These are phyloP conservation scores for Corymbia maculata DNA, from an alignment of 345 rosid species.

Conservation along the genomic window DNA sequence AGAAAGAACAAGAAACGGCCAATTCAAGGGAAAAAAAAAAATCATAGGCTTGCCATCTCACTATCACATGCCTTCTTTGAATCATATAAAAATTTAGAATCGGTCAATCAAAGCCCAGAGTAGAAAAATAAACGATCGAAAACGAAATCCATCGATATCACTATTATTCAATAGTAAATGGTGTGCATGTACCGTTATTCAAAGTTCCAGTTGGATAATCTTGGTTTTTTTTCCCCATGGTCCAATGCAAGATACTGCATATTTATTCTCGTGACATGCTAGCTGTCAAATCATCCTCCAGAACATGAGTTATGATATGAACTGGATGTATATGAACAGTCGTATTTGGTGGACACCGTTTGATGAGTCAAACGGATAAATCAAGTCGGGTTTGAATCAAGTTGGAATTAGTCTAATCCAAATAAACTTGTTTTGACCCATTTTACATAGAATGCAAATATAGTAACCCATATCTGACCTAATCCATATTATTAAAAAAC, in stretches of 20 bases:
- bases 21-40: not conserved
- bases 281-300: not conserved
- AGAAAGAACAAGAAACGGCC: not conserved
- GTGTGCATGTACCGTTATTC: not conserved
- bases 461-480: no score
- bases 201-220: not conserved
- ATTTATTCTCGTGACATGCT: not conserved
- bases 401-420: not conserved
- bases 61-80: not conserved
- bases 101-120: not conserved
- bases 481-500: no score
- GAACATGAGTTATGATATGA: not conserved
- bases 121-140: not conserved
- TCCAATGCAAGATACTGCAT: not conserved
- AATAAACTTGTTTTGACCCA: no score
- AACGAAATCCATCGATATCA: not conserved
- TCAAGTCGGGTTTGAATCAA: not conserved
- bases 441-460: no score
- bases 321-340: not conserved
- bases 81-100: not conserved
- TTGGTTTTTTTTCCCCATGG: not conserved
- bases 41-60: not conserved
- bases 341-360: not conserved
- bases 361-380: fast-evolving
- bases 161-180: not conserved